These are phyloP conservation scores for Penicillium paneum DNA, from an alignment of 2,329 filamentous ascomycete species.

Conservation along the genomic window DNA sequence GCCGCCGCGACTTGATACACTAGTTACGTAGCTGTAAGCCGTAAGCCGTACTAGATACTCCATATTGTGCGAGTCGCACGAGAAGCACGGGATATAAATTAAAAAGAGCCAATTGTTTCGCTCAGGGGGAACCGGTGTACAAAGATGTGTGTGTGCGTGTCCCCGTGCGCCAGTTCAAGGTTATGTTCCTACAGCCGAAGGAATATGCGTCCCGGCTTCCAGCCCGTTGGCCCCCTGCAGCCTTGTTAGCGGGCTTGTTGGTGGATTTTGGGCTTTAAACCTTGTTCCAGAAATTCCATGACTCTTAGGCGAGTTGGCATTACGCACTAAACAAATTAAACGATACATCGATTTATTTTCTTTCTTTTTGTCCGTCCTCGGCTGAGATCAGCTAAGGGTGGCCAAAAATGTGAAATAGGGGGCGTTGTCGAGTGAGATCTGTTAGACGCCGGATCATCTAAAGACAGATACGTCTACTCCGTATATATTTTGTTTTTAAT, in stretches of 20 bases:
- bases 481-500: neutral
- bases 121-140: slow-evolving; percentile 1
- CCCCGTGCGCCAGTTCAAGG: slow-evolving; percentile 14
- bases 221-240: slow-evolving; percentile 15
- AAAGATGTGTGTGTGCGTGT: neutral
- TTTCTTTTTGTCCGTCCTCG: neutral
- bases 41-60: slow-evolving; percentile 3
- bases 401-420: neutral
- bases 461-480: neutral
- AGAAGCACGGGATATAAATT: slow-evolving; percentile 3
- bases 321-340: neutral
- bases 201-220: slow-evolving; percentile 3
- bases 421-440: neutral
- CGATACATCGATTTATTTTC: neutral
- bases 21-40: neutral
- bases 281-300: slow-evolving; percentile 15
- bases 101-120: neutral
- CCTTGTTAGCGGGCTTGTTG: neutral
- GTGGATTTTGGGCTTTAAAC: slow-evolving; percentile 8
- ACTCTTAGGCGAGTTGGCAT: neutral
- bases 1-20: neutral
- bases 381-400: neutral
- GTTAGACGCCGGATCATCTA: neutral
- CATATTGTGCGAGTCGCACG: neutral
- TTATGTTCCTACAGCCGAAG: slow-evolving; percentile 15